phyloP scores from a whole-genome alignment of 208 protist genomes.

The Crithidia brevicula region DNA sequence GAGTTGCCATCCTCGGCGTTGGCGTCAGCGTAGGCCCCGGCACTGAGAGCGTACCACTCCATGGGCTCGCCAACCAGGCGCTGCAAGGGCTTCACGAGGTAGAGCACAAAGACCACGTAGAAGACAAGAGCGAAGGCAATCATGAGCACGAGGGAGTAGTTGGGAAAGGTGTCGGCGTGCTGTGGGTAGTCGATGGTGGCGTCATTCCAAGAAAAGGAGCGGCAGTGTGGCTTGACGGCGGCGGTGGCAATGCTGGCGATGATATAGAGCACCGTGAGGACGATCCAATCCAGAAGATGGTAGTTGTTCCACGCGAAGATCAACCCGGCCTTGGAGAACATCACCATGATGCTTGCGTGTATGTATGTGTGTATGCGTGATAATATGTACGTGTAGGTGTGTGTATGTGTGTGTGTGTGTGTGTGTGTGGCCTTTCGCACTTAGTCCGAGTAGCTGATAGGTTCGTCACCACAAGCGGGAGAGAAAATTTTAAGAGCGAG shows the following conservation, averaged over 20 bases:
- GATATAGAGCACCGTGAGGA: conserved; percentile 30
- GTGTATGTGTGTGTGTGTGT: no score
- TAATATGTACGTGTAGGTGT: no score
- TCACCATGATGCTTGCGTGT: no score
- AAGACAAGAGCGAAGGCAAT: conserved; percentile 35
- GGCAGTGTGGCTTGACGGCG: conserved; percentile 52
- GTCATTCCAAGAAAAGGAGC: conserved; percentile 77
- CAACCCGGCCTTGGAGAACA: conserved; percentile 8
- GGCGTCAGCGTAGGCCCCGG: not conserved
- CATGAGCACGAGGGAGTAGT: conserved; percentile 59
- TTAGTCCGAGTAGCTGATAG: no score
- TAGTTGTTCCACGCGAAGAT: conserved; percentile 39
- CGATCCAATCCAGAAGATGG: conserved; percentile 55
- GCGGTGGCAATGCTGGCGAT: conserved; percentile 9
- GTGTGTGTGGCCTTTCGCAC: no score
- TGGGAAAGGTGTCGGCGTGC: conserved; percentile 59
- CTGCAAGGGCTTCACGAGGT: conserved; percentile 39
- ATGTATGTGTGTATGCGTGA: no score
- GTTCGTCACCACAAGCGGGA: no score
- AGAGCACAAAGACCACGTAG: conserved; percentile 45
- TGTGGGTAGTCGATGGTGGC: conserved; percentile 63
- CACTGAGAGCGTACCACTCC: conserved; percentile 18
- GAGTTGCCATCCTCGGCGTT: conserved; percentile 5
- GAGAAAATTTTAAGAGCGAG: no score
- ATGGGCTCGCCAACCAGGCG: conserved; percentile 34